Percentiles rank a stretch among this genome's conserved stretches.
Evolutionary conservation across 2,329 filamentous ascomycete genomes (phyloP).

Genomic region (Microdochium trichocladiopsis): DNA sequence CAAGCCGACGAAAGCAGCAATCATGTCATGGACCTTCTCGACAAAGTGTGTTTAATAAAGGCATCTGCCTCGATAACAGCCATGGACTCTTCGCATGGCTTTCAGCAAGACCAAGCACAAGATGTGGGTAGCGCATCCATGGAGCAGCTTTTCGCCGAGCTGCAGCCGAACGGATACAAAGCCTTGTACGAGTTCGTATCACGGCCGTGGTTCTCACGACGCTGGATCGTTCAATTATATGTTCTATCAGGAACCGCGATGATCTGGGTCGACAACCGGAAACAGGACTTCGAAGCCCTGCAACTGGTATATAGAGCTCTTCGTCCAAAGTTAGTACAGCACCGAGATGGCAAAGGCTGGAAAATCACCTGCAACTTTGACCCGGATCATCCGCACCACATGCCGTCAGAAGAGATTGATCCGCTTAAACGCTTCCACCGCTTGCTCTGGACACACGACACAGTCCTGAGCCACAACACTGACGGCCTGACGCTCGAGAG

Average conservation of each 20-base stretch:
- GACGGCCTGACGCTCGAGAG: neutral
- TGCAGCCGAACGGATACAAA: neutral
- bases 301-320: neutral
- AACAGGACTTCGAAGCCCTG: neutral
- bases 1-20: neutral
- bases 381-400: neutral
- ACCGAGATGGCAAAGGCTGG: neutral
- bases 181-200: neutral
- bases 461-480: neutral
- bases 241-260: neutral
- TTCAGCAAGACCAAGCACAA: neutral
- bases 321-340: neutral
- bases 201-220: neutral
- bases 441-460: neutral
- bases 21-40: neutral
- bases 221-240: neutral
- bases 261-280: neutral
- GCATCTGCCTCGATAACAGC: neutral
- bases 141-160: neutral
- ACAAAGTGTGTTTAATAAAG: neutral
- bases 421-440: neutral
- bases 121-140: neutral
- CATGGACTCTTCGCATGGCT: neutral
- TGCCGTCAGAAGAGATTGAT: neutral
- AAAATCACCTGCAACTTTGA: neutral